phyloP scores from a whole-genome alignment of 139 green algal species.

The Micromonas pusilla region DNA sequence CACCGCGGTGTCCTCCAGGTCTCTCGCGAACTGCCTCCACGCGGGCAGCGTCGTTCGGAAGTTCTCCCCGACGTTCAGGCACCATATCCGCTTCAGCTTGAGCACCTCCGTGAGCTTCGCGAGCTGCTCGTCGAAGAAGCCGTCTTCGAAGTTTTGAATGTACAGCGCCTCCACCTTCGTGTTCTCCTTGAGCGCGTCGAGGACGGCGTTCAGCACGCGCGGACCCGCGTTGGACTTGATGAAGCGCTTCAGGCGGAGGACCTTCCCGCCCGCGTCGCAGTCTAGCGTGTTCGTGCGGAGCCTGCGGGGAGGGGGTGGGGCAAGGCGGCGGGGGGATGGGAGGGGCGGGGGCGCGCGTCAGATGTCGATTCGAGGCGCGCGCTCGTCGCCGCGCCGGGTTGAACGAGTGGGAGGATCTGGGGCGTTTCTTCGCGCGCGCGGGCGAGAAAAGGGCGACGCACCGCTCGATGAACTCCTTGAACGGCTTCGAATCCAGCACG shows the following conservation, averaged over 20 bases:
- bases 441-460: neutral
- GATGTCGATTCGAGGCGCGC: no score
- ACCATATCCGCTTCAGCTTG: slow-evolving; percentile 48
- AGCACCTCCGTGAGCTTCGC: slow-evolving; percentile 39
- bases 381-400: no score
- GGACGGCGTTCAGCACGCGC: slow-evolving; percentile 44
- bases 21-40: slow-evolving; percentile 36
- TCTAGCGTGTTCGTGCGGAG: slow-evolving; percentile 3
- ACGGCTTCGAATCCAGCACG: neutral
- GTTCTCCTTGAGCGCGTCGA: slow-evolving; percentile 54
- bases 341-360: no score
- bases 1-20: slow-evolving; percentile 46
- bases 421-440: neutral
- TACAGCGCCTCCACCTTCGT: slow-evolving; percentile 55
- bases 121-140: slow-evolving; percentile 51
- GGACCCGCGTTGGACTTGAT: slow-evolving; percentile 15
- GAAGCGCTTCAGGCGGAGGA: slow-evolving; percentile 6
- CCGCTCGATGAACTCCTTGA: slow-evolving; percentile 10
- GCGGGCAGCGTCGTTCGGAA: slow-evolving; percentile 42
- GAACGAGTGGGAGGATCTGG: no score
- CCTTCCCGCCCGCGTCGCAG: slow-evolving; percentile 6
- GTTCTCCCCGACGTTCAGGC: slow-evolving; percentile 59
- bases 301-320: no score
- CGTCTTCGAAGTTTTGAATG: slow-evolving; percentile 59
- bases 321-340: no score